Base-by-base conservation (phyloP, 208 protist genomes). In the Trypanosoma congolense region DNA sequence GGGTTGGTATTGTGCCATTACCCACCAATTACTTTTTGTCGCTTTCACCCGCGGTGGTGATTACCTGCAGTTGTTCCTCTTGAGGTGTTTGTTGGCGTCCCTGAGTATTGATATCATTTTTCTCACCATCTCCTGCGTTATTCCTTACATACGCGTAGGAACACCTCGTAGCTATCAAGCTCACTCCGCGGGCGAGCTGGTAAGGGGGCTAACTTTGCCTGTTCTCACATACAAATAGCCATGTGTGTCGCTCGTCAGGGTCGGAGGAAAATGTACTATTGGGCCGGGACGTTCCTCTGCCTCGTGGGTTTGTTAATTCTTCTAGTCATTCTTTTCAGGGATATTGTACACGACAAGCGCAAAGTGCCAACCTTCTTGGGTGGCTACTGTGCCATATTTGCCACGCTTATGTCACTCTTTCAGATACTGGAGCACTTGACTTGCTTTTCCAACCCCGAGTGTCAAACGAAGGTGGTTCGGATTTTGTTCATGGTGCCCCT, bases 401-500 rank as follows among this genome's bases (percentile, higher is more conserved):
- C 90, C 3, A 90, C 82, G 12, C 29, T 96, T 40, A 56, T 96
- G 19, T 96, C 90, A 2, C 44, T 80, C 21, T 90, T 96, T 45
- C 87, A 90, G 38, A 92, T 96, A 53, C 65, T 96, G n/a, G 84
- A 96, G 70, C 90, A 96, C 61, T 74, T 96, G 36, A 77, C 83
- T 33, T 90, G 82, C 56, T 96, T 96, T 66, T 75, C 80, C 2
- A 80, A 96, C 57, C 86, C 90, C 16, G 83, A 93, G 52, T 92
- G 85, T 38, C 90, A 96, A 54, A 90, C 82, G 9, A 92, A 93
- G 54, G 84, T 96, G 19, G 89, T 97, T 19, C 90, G 92, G 59
- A 96, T 97, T 47, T 71, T 97, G 21, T 92, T 96, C 49, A 97
- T 97, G 92, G 92, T 97, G 28, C 92, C 92, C 0, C 41, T 96